Conservation (phyloP, 305 asterid genomes). For the Ajuga reptans region DNA sequence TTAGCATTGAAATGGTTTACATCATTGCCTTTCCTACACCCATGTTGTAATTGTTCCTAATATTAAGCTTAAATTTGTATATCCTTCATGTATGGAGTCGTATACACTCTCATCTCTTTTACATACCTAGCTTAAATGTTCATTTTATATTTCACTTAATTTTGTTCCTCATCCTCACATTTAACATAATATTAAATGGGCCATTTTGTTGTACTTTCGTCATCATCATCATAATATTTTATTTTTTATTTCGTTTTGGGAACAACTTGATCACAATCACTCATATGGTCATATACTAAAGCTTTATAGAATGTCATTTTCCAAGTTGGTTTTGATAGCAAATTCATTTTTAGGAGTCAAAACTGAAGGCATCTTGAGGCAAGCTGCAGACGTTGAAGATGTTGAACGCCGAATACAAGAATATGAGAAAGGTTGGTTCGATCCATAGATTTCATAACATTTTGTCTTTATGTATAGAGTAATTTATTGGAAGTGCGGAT, state of each 20-base stretch:
- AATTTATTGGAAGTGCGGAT: background rate
- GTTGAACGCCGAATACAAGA: constrained; percentile 89
- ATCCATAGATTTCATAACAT: background rate
- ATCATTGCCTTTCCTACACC: background rate
- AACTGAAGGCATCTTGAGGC: constrained; percentile 94
- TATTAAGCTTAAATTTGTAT: background rate
- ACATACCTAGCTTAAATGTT: background rate
- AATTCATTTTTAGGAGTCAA: constrained; percentile 54
- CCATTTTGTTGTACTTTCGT: background rate
- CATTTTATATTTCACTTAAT: background rate
- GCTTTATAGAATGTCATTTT: background rate
- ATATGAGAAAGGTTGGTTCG: constrained; percentile 75
- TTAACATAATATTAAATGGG: background rate
- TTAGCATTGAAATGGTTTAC: background rate
- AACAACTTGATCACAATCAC: background rate
- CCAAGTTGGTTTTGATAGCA: constrained; percentile 24
- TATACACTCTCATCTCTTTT: background rate
- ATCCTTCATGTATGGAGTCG: background rate
- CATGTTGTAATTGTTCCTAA: background rate
- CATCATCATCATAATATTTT: too few species aligned
- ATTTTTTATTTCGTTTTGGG: background rate
- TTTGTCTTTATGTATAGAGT: background rate
- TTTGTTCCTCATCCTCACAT: background rate
- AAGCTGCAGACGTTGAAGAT: constrained; percentile 98
- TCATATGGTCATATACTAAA: background rate